Percentiles rank a stretch among this genome's conserved stretches.
Conservation (phyloP, 768 basidiomycete genomes). For the Mycena olivaceomarginata region DNA sequence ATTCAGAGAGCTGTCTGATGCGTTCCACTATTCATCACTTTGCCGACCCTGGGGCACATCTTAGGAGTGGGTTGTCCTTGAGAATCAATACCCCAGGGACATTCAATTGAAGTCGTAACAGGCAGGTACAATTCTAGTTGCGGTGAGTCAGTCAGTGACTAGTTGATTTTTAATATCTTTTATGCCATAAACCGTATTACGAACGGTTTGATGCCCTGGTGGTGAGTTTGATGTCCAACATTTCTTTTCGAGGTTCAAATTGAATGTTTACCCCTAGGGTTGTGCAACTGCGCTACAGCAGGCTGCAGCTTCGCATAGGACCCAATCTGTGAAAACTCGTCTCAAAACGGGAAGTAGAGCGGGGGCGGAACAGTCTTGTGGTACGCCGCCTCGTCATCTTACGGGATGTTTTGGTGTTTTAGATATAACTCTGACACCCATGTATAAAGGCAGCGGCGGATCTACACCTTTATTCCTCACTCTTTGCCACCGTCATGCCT, state of each 20-base stretch:
- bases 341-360: background rate
- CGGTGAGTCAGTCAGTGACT: background rate
- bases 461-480: background rate
- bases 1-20: background rate
- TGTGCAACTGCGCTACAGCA: slow-evolving; percentile 2
- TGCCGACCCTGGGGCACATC: slow-evolving; percentile 29
- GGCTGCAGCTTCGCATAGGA: background rate
- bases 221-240: background rate
- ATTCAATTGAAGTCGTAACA: background rate
- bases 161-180: too few relatives aligned
- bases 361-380: background rate
- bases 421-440: background rate
- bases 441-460: background rate
- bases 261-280: slow-evolving; percentile 13
- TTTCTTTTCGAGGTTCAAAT: slow-evolving; percentile 14
- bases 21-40: slow-evolving; percentile 17
- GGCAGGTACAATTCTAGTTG: background rate
- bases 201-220: too few relatives aligned
- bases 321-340: too few relatives aligned
- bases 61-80: slow-evolving; percentile 2
- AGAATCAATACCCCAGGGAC: too few relatives aligned
- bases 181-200: too few relatives aligned
- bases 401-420: slow-evolving; percentile 28
- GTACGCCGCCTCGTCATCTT: slow-evolving; percentile 24
- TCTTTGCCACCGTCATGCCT: slow-evolving; percentile 8